A percentile compares a stretch with the other conserved stretches of the same genome.
These are phyloP conservation scores for Eustoma russellianum DNA, from an alignment of 257 asterid genomes.

Conservation along the genomic window DNA sequence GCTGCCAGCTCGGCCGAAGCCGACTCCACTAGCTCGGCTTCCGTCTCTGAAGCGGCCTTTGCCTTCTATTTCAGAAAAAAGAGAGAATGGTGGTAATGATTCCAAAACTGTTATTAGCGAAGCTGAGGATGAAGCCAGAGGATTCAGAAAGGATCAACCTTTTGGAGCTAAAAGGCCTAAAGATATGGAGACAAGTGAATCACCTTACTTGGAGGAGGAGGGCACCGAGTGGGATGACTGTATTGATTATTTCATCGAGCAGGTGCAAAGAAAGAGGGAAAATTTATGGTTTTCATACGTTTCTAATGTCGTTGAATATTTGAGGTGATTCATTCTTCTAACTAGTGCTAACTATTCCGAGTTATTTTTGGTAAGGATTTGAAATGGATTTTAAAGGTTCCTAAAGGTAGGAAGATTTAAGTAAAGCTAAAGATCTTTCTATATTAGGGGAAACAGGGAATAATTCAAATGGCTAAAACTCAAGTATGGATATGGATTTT, in stretches of 20 bases:
- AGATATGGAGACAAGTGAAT: conserved; percentile 34
- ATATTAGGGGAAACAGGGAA: not conserved
- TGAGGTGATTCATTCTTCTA: no score
- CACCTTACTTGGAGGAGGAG: conserved; percentile 29
- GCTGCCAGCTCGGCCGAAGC: conserved; percentile 69
- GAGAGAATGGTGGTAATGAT: conserved; percentile 12
- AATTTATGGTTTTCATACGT: not conserved
- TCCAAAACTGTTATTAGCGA: not conserved
- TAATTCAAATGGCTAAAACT: not conserved
- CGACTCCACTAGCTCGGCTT: conserved; percentile 50
- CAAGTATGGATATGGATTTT: no score
- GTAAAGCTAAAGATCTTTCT: not conserved
- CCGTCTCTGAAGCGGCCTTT: conserved; percentile 55
- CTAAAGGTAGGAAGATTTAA: not conserved
- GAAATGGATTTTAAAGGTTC: conserved; percentile 1
- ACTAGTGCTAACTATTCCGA: no score
- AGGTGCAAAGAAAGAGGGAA: conserved; percentile 23
- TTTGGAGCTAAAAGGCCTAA: conserved; percentile 41
- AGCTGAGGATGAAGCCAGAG: conserved; percentile 9
- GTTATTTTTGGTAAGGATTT: no score
- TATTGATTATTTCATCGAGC: conserved; percentile 48
- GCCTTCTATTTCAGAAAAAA: conserved; percentile 25
- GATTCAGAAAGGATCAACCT: conserved; percentile 18
- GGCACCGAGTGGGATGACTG: conserved; percentile 35
- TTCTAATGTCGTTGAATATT: not conserved